Conservation (phyloP, 2,329 filamentous ascomycete genomes). For the Phialocephala sp. region DNA sequence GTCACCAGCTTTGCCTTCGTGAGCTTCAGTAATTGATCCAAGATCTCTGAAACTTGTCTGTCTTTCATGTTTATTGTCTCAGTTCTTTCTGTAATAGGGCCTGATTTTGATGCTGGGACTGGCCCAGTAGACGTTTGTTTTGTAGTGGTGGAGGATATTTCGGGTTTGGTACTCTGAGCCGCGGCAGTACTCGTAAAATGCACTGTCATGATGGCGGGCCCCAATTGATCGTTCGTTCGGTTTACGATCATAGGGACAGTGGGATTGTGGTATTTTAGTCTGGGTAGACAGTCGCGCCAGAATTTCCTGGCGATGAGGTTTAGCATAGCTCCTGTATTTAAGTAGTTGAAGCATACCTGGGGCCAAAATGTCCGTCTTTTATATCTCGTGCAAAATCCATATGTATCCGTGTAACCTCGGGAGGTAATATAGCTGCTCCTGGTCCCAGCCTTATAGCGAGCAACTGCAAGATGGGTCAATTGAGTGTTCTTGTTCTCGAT, state of each 20-base stretch:
- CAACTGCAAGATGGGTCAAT: constrained; percentile 57
- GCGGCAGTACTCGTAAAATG: constrained; percentile 56
- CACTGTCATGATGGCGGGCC: constrained; percentile 67
- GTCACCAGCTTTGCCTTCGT: constrained; percentile 64
- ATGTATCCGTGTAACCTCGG: constrained; percentile 76
- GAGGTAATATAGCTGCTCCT: constrained; percentile 81
- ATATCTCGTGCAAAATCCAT: constrained; percentile 70
- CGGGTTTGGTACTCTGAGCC: constrained; percentile 26
- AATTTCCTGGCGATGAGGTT: constrained; percentile 71
- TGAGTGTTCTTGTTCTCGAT: constrained; percentile 19
- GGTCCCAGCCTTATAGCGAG: constrained; percentile 78
- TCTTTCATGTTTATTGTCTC: constrained; percentile 66
- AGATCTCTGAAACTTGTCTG: constrained; percentile 64
- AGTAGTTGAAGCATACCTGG: constrained; percentile 59
- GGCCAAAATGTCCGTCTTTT: constrained; percentile 72
- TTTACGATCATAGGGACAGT: constrained; percentile 81
- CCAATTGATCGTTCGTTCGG: constrained; percentile 63
- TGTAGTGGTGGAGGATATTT: constrained; percentile 45
- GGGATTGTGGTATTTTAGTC: constrained; percentile 95
- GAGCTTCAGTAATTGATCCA: constrained; percentile 64
- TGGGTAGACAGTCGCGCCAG: constrained; percentile 81
- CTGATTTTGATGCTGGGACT: constrained; percentile 41
- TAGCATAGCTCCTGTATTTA: constrained; percentile 33
- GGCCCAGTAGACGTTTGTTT: constrained; percentile 54
- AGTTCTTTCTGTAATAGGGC: constrained; percentile 55